Evolutionary conservation across 441 rosid species (phyloP), one percentile per base, ranked within the genome.

Genomic region (Adansonia gregorii): DNA sequence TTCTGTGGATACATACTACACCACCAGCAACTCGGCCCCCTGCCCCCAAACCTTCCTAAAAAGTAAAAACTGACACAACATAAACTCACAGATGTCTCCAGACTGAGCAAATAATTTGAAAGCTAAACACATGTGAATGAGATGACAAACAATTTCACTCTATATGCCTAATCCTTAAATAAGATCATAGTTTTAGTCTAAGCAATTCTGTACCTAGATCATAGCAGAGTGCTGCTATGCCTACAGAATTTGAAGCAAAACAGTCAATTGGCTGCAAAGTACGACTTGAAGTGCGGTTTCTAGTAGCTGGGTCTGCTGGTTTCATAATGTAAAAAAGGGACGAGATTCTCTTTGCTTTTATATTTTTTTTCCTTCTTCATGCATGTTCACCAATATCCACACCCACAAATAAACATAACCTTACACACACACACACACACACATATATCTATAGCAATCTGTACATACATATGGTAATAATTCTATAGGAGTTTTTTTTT

Each of bases 101-200:
- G 67, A 63, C 31, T 27, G 54, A 45, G 72, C 54, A 67, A 66
- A 41, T 67, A 67, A 67, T 3, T n/a, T 41, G 71, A 63, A 9
- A 27, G n/a, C n/a, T 60, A 4, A 52, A 52, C n/a, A 24, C 41
- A 3, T 9, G 39, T 2, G 39, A 60, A 24, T 60, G 31, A 60
- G 66, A 14, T 24, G 41, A 24, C 66, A 60, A 60, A n/a, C 35
- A 24, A 60, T 5, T 63, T 63, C 45, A 63, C 43, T 27, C 60
- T 1, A 55, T 3, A 63, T 27, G 17, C 68, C 11, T 15, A 65
- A 39, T 65, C 69, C 14, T 48, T 65, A 65, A 39, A 39, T 8
- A 15, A 65, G 69, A 65, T 39, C 22, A 64, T 64, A 15, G 48
- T 15, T 39, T 39, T 65, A 22, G 48, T 59, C 20, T 31, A 35